phyloP scores from a whole-genome alignment of 2,329 filamentous ascomycete genomes.

The Cladobotryum protrusum region DNA sequence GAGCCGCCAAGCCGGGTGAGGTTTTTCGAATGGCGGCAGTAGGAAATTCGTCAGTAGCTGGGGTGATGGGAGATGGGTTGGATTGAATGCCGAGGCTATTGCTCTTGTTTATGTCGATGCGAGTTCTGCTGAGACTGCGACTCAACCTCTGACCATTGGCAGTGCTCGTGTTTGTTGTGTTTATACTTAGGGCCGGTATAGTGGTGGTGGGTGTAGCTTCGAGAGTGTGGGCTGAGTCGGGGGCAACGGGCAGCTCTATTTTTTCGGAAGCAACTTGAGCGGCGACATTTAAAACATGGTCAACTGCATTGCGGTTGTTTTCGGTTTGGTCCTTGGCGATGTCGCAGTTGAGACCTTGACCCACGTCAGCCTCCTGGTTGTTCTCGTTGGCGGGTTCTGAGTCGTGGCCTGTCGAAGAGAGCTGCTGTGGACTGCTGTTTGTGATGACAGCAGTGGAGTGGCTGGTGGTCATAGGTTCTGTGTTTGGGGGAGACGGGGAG shows the following conservation, averaged over 20 bases:
- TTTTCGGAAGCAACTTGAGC: slow-evolving; percentile 1
- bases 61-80: neutral
- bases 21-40: slow-evolving; percentile 45
- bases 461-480: slow-evolving; percentile 13
- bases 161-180: neutral
- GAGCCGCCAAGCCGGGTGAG: slow-evolving; percentile 58
- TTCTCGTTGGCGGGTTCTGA: slow-evolving; percentile 8
- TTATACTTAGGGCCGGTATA: too few relatives aligned
- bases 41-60: slow-evolving; percentile 15
- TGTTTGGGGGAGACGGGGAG: slow-evolving; percentile 1
- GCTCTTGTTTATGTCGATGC: slow-evolving; percentile 15
- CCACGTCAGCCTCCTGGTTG: slow-evolving; percentile 7
- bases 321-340: neutral
- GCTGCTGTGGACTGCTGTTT: slow-evolving; percentile 8
- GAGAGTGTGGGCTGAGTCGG: slow-evolving; percentile 1
- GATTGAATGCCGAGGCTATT: slow-evolving; percentile 5
- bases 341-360: slow-evolving; percentile 7
- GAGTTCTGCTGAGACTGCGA: slow-evolving; percentile 6
- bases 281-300: slow-evolving; percentile 1
- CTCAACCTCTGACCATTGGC: neutral
- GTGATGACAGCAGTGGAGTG: slow-evolving; percentile 11
- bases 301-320: slow-evolving; percentile 6
- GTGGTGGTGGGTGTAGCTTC: neutral
- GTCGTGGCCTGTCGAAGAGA: slow-evolving; percentile 8
- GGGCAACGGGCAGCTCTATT: neutral